phyloP scores from a whole-genome alignment of 129 eudicot genomes.

The Kitagawia praeruptora region DNA sequence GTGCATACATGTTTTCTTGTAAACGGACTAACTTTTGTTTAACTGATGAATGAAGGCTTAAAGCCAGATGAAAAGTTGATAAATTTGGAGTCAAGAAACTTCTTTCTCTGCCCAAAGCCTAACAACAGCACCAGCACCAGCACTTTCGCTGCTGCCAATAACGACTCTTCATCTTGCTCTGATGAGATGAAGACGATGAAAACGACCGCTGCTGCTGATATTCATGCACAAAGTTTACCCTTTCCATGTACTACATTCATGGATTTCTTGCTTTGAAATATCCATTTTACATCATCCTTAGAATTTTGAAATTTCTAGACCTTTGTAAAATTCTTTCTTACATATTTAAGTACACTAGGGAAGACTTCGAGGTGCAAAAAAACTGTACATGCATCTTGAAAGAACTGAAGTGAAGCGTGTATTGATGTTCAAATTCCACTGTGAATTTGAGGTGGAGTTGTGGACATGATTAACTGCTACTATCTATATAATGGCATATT shows the following conservation, averaged over 20 bases:
- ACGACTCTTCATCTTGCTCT: not conserved
- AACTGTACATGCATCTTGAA: no score
- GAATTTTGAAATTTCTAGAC: not conserved
- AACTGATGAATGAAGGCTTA: conserved; percentile 25
- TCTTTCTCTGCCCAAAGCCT: conserved; percentile 31
- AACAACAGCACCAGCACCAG: not conserved
- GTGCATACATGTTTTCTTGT: not conserved
- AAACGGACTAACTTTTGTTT: not conserved
- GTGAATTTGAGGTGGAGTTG: no score
- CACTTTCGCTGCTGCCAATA: not conserved
- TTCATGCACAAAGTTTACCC: not conserved
- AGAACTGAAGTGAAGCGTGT: no score
- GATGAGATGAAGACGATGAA: not conserved
- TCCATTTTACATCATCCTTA: not conserved
- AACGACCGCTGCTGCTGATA: not conserved
- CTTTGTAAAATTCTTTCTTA: no score
- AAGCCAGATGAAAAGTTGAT: conserved; percentile 28
- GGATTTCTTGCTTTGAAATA: conserved; percentile 12
- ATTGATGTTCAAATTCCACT: no score
- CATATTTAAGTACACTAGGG: no score
- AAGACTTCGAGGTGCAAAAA: no score
- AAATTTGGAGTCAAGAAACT: conserved; percentile 40
- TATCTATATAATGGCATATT: no score
- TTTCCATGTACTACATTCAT: conserved; percentile 17
- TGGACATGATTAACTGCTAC: no score